A percentile compares a stretch with the other conserved stretches of the same genome.
These are phyloP conservation scores for Cylindrotheca closterium DNA, from an alignment of 108 stramenopile genomes.

Conservation along the genomic window DNA sequence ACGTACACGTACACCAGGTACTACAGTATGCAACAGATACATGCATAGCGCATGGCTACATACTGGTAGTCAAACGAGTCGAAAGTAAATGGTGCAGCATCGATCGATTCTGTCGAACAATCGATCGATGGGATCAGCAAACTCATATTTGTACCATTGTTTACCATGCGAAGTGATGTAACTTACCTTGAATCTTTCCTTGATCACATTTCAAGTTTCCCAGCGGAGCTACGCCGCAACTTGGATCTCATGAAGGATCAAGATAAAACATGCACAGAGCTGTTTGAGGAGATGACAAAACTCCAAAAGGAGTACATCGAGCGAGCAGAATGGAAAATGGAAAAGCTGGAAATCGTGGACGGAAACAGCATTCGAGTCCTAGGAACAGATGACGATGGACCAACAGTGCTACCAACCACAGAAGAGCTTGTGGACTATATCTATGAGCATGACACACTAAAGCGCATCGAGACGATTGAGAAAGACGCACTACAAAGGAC, in stretches of 20 bases:
- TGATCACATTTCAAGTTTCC: conserved; percentile 65
- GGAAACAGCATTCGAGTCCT: conserved; percentile 34
- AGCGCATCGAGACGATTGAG: conserved; percentile 38
- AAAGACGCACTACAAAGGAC: conserved; percentile 46
- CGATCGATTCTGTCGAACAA: neutral
- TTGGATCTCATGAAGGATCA: conserved; percentile 65
- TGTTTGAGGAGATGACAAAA: conserved; percentile 28
- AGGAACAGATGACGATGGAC: conserved; percentile 7
- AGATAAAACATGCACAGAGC: conserved; percentile 32
- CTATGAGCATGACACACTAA: conserved; percentile 28
- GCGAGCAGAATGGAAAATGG: conserved; percentile 37
- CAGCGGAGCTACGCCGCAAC: conserved; percentile 67
- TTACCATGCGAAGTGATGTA: conserved; percentile 47
- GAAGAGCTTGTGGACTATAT: conserved; percentile 49
- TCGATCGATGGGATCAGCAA: neutral
- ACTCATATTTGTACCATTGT: no score
- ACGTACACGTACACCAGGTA: no score
- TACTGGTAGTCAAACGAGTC: no score
- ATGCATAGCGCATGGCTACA: no score
- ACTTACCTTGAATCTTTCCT: conserved; percentile 81
- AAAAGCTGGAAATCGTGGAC: conserved; percentile 33
- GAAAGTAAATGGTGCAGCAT: no score
- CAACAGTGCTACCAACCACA: conserved; percentile 50
- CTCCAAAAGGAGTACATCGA: conserved; percentile 33
- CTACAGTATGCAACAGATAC: no score